A percentile compares a stretch with the other conserved stretches of the same genome.
These are phyloP conservation scores for Lentinula lateritia DNA, from an alignment of 768 basidiomycete genomes.

Conservation along the genomic window DNA sequence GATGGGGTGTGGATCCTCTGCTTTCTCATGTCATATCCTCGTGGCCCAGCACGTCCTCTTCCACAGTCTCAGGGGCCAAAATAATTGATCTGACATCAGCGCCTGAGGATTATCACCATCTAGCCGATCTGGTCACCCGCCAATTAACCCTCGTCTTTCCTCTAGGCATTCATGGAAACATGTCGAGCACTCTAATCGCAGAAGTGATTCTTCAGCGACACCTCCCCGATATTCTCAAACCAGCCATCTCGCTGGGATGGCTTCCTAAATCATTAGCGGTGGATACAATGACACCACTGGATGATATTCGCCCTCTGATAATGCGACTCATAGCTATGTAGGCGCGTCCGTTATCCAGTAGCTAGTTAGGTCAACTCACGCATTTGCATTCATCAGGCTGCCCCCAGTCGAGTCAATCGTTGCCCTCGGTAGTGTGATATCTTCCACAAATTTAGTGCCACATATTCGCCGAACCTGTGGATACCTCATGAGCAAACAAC, in stretches of 20 bases:
- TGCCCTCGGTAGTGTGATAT: conserved; percentile 57
- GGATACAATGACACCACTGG: conserved; percentile 31
- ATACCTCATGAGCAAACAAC: conserved; percentile 62
- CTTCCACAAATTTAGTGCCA: conserved; percentile 33
- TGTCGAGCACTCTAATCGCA: conserved; percentile 58
- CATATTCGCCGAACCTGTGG: conserved; percentile 58
- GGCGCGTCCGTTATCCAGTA: conserved; percentile 22
- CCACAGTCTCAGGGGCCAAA: conserved; percentile 18
- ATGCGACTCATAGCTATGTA: conserved; percentile 61
- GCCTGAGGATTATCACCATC: conserved; percentile 34
- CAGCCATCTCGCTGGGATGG: conserved; percentile 68
- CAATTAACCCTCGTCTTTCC: conserved; percentile 52
- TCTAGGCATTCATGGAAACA: conserved; percentile 35
- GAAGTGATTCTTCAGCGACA: conserved; percentile 52
- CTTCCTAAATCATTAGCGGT: conserved; percentile 45
- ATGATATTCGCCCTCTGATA: conserved; percentile 43
- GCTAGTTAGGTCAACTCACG: conserved; percentile 13
- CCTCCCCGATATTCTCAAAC: conserved; percentile 50
- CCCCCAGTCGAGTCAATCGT: conserved; percentile 62
- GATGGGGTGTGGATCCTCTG: conserved; percentile 62
- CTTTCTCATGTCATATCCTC: conserved; percentile 35
- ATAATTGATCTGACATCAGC: conserved; percentile 41
- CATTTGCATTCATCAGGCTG: conserved; percentile 64
- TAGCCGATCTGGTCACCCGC: conserved; percentile 37
- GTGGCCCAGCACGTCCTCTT: conserved; percentile 29